Evolutionary conservation across 495 filamentous ascomycete genomes (phyloP).

Genomic region (Emericellopsis terricola): DNA sequence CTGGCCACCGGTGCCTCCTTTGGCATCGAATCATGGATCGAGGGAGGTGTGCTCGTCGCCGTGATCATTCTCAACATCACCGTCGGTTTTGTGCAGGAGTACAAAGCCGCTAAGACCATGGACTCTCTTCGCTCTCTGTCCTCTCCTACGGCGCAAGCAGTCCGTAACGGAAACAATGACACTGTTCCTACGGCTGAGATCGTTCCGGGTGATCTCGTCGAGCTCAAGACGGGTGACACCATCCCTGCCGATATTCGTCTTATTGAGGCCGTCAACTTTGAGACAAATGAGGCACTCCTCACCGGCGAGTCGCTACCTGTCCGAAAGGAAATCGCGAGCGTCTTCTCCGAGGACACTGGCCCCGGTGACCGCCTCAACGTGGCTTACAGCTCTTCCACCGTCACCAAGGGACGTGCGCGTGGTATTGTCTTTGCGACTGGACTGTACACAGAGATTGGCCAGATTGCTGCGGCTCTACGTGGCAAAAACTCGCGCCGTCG

Average conservation of each 20-base stretch:
- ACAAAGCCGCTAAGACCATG: conserved; percentile 59
- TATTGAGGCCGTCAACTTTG: conserved; percentile 55
- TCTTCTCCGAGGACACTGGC: conserved; percentile 24
- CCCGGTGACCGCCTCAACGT: conserved; percentile 43
- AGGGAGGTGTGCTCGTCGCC: conserved; percentile 47
- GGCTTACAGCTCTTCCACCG: conserved; percentile 39
- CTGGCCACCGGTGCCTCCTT: conserved; percentile 59
- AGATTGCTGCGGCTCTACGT: conserved; percentile 40
- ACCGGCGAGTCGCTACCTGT: conserved; percentile 52
- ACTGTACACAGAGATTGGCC: conserved; percentile 57
- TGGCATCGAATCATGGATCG: conserved; percentile 49
- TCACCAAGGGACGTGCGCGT: conserved; percentile 39
- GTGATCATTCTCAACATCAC: conserved; percentile 50
- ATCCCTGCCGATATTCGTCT: conserved; percentile 50
- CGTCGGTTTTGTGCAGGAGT: conserved; percentile 56
- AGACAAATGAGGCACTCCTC: conserved; percentile 45
- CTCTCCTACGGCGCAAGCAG: conserved; percentile 40
- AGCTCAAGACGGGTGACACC: conserved; percentile 56
- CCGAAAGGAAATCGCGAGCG: conserved; percentile 22
- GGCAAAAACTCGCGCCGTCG: conserved; percentile 28
- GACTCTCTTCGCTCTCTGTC: conserved; percentile 45
- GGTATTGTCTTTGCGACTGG: conserved; percentile 41
- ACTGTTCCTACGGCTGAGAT: conserved; percentile 32
- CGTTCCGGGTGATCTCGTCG: conserved; percentile 41
- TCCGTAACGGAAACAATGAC: conserved; percentile 34